Evolutionary conservation across 2,329 filamentous ascomycete species (phyloP).

Genomic region (Pezicula rhizophila): DNA sequence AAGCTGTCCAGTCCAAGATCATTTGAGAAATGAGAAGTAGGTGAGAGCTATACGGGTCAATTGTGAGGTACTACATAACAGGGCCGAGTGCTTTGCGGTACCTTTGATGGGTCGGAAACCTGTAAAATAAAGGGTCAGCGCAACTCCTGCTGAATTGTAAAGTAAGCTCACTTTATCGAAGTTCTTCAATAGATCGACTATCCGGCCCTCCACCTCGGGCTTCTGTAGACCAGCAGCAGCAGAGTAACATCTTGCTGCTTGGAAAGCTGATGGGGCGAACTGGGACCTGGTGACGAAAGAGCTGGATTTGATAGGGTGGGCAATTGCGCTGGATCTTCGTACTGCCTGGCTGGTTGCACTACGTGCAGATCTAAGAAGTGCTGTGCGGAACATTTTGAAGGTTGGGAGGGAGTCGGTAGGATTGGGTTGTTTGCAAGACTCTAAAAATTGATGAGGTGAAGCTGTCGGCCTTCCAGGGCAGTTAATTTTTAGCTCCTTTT

Average conservation of each 20-base stretch:
- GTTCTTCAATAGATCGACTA: slow-evolving; percentile 86
- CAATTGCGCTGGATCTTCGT: slow-evolving; percentile 45
- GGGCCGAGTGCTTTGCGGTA: slow-evolving; percentile 31
- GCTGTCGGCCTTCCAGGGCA: slow-evolving; percentile 3
- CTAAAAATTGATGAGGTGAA: slow-evolving; percentile 10
- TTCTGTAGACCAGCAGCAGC: slow-evolving; percentile 72
- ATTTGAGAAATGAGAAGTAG: slow-evolving; percentile 86
- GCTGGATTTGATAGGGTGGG: slow-evolving; percentile 53
- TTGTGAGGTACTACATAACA: slow-evolving; percentile 15
- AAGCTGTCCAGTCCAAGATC: slow-evolving; percentile 95
- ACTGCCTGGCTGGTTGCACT: slow-evolving; percentile 40
- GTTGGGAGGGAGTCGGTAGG: slow-evolving; percentile 11
- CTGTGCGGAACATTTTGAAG: slow-evolving; percentile 80
- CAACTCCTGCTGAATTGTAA: slow-evolving; percentile 5
- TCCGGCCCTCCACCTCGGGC: slow-evolving; percentile 83
- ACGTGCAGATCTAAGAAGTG: slow-evolving; percentile 72
- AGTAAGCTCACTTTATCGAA: slow-evolving; percentile 80
- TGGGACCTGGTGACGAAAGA: slow-evolving; percentile 57
- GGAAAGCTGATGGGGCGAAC: slow-evolving; percentile 58
- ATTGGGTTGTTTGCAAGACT: slow-evolving; percentile 7
- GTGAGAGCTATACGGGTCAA: slow-evolving; percentile 60
- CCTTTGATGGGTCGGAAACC: slow-evolving; percentile 63
- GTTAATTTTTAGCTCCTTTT: slow-evolving; percentile 1
- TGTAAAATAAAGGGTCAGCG: slow-evolving; percentile 30
- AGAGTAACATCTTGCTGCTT: slow-evolving; percentile 78